A percentile compares a stretch with the other conserved stretches of the same genome.
These are phyloP conservation scores for Claviceps africana DNA, from an alignment of 2,329 filamentous ascomycete genomes.

Conservation along the genomic window DNA sequence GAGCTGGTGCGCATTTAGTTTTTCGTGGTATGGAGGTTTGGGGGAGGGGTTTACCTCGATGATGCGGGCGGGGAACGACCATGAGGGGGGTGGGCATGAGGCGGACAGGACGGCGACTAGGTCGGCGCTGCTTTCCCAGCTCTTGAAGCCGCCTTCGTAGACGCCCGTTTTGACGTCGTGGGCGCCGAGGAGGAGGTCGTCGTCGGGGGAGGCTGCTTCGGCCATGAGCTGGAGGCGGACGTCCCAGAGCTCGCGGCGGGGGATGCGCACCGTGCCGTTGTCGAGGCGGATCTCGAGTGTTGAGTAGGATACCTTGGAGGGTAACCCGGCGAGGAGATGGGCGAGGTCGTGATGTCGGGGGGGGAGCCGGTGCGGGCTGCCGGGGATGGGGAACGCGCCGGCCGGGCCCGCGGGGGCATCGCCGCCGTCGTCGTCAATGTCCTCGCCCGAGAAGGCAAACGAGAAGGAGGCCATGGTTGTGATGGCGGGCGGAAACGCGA, in stretches of 20 bases:
- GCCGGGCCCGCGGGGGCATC: conserved; percentile 14
- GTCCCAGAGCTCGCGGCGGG: conserved; percentile 68
- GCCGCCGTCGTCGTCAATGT: conserved; percentile 42
- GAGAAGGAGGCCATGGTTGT: conserved; percentile 34
- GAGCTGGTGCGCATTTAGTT: too few relatives aligned
- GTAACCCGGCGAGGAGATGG: conserved; percentile 43
- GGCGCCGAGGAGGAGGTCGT: conserved; percentile 35
- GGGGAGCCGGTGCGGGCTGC: conserved; percentile 41
- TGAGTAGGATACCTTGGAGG: conserved; percentile 60
- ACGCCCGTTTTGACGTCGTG: conserved; percentile 69
- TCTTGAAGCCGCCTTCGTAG: conserved; percentile 81
- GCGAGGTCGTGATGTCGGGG: conserved; percentile 36
- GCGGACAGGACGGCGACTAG: conserved; percentile 49
- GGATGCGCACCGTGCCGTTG: conserved; percentile 41
- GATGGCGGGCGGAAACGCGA: too few relatives aligned
- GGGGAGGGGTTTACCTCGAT: too few relatives aligned
- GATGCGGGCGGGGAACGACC: neutral
- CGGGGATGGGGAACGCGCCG: conserved; percentile 46
- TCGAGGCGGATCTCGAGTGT: conserved; percentile 45
- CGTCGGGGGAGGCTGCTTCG: conserved; percentile 36
- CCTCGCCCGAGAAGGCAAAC: conserved; percentile 49
- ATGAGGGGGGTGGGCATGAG: neutral
- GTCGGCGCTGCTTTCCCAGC: conserved; percentile 76
- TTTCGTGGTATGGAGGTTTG: too few relatives aligned
- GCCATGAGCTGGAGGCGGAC: conserved; percentile 71